Evolutionary conservation across 768 basidiomycete genomes (phyloP), one percentile per base, ranked within the genome.

Genomic region (Leccinum fibrillosum): DNA sequence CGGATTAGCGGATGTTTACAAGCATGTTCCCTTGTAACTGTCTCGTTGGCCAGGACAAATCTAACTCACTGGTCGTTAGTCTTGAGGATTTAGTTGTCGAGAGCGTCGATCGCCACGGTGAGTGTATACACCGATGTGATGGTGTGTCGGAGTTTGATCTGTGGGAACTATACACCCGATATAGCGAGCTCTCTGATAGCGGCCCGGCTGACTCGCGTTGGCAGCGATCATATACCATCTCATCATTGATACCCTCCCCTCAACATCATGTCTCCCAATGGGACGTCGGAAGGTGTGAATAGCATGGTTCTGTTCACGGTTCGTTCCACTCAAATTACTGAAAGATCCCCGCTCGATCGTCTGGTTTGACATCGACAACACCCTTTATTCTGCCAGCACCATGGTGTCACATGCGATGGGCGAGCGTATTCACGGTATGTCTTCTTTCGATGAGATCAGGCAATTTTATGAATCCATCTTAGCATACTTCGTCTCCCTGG

Each of bases 361-460:
- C 52, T 93, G 86, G 82, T 84, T 94, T 59, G 92, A 93, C 67
- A 90, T 94, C 58, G 92, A 94, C 72, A 93, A 94, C 65, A 92
- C 91, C 3, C 79, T 94, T 15, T 94, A 94, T 70, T 89, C 90
- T 8, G 83, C 89, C 1, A 86, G 81, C 64, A 77, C 85, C 19
- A 84, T 80, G 70, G 90, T 94, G 53, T 85, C 86, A 4, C 83
- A 89, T 60, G 86, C 82, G 17, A 93, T 94, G 92, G 86, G 86
- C 12, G 72, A 85, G 59, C 82, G 84, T 53, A 93, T 93, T 52
- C 90, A 92, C 65, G 83, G 92, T 87, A 63, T 49, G 76, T 60
- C 61, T 30, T 0, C 39, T 30, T 50, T 34, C 23, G 2, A 49
- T 52, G 5, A 5, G 23, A 10, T 10, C 11, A 19, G 49, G 50